Percentiles rank a stretch among this genome's conserved stretches.
These are phyloP conservation scores for Diatrype stigma DNA, from an alignment of 2,329 filamentous ascomycete species.

Conservation along the genomic window DNA sequence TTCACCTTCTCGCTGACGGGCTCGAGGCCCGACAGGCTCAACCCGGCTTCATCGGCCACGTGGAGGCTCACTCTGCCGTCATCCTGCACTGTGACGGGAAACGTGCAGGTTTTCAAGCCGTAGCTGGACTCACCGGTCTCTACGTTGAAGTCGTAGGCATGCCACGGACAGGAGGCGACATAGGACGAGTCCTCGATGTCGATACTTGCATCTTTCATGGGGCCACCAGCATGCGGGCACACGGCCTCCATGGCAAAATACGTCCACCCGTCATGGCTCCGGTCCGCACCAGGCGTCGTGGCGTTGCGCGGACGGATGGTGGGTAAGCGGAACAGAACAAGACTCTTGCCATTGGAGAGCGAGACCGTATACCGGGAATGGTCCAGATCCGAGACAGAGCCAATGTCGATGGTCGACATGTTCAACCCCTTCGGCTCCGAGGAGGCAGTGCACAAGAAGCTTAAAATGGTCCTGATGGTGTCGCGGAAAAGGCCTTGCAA, in stretches of 20 bases:
- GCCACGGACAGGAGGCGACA: slow-evolving; percentile 43
- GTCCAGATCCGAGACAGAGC: slow-evolving; percentile 28
- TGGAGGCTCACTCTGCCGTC: slow-evolving; percentile 29
- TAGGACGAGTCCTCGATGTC: slow-evolving; percentile 46
- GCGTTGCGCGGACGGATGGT: slow-evolving; percentile 29
- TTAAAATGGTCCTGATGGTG: too few species aligned
- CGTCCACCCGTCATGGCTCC: slow-evolving; percentile 35
- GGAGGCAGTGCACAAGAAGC: too few species aligned
- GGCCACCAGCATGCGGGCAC: slow-evolving; percentile 42
- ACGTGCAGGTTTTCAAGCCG: slow-evolving; percentile 42
- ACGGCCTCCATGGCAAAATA: slow-evolving; percentile 46
- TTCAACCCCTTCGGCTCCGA: not conserved
- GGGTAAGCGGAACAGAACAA: slow-evolving; percentile 41
- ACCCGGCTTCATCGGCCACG: slow-evolving; percentile 21
- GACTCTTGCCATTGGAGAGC: slow-evolving; percentile 38
- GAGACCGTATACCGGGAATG: slow-evolving; percentile 38
- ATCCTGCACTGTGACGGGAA: slow-evolving; percentile 33
- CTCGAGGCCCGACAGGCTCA: slow-evolving; percentile 31
- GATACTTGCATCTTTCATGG: slow-evolving; percentile 40
- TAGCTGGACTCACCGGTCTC: slow-evolving; percentile 45
- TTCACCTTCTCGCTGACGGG: slow-evolving; percentile 42
- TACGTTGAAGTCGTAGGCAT: slow-evolving; percentile 46
- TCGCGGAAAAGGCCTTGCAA: too few species aligned
- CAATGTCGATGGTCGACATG: slow-evolving; percentile 26
- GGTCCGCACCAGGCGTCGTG: slow-evolving; percentile 21